Percentiles rank a stretch among this genome's conserved stretches.
phyloP scores from a whole-genome alignment of 495 filamentous ascomycete species.

The Neurospora sublineolata region DNA sequence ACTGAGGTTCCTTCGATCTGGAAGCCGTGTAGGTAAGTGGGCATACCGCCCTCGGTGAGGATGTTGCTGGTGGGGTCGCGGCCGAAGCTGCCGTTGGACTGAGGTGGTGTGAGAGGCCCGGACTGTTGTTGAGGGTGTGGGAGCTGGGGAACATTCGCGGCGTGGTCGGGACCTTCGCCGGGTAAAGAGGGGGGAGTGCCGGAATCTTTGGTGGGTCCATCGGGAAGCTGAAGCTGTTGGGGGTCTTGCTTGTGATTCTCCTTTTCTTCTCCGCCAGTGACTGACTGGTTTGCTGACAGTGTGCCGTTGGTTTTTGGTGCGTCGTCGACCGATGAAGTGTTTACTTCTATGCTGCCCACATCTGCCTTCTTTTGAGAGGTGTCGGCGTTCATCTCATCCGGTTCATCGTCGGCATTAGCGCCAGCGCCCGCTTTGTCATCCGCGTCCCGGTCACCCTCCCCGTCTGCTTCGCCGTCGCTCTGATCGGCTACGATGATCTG shows the following conservation, averaged over 20 bases:
- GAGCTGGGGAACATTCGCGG: constrained; percentile 9
- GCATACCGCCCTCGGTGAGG: constrained; percentile 61
- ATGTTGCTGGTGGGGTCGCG: constrained; percentile 30
- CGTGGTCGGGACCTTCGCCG: constrained; percentile 14
- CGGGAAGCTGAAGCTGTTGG: constrained; percentile 14
- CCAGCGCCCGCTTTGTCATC: constrained; percentile 3
- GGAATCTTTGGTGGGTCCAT: constrained; percentile 13
- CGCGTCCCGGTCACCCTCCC: constrained; percentile 10
- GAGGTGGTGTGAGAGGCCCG: constrained; percentile 34
- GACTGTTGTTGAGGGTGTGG: constrained; percentile 18
- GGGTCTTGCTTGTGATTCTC: constrained; percentile 4
- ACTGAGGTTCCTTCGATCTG: constrained; percentile 60
- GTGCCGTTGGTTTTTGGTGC: constrained; percentile 23
- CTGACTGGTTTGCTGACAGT: constrained; percentile 13
- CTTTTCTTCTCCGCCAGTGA: constrained; percentile 5
- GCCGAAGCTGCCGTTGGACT: constrained; percentile 35
- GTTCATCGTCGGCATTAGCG: not conserved
- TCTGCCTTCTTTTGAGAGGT: constrained; percentile 3
- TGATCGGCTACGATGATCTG: constrained; percentile 32
- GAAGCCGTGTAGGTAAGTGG: constrained; percentile 81
- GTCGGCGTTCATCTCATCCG: constrained; percentile 13
- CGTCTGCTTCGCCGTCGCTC: constrained; percentile 15
- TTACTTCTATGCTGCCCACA: constrained; percentile 32
- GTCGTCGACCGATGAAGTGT: constrained; percentile 22
- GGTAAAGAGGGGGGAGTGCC: constrained; percentile 29